Base-by-base conservation (phyloP, 768 basidiomycete genomes). In the Lyophyllum shimeji region DNA sequence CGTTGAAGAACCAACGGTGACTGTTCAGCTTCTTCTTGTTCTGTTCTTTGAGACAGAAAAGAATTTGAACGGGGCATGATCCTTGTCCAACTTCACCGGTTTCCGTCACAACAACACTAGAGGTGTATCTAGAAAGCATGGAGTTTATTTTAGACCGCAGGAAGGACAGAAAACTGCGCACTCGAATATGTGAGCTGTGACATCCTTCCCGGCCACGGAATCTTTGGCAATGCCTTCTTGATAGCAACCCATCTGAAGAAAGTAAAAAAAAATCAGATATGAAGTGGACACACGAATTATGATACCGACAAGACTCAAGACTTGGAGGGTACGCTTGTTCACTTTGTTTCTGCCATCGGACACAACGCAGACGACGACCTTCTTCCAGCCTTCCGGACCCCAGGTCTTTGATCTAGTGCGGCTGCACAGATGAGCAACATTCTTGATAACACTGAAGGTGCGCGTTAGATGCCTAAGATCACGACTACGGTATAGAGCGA, bases 1-100 rank as follows among this genome's bases (percentile, higher is more conserved):
- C 95, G 65, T 97, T 97, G 82, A 97, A 96, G 79, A 96, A 96
- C 95, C 95, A 97, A 18, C 95, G 83, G 66, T 97, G 94, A 63
- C 89, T 90, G 76, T 96, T 96, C 63, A 96, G 80, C 70, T 97
- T 96, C 80, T 96, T 95, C 80, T 94, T 94, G 80, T 95, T 97
- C 75, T 93, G 90, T 69, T 95, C 93, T 72, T 95, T 95, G 65
- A 95, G 75, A 66, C 93, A 94, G 76, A 95, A 95, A 45, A 98
- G 76, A 62, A 92, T 80, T 71, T 95, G 95, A 56, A 93, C 84
- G 0, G 94, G 87, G 64, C 89, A 91, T 0, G 81, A 72, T n/a
- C 86, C 82, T 49, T 80, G 76, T 0, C 86, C 84, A 12, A 94
- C 87, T 69, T 95, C 93, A 23, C 93, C 93, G 0, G 77, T 78